A percentile compares a stretch with the other conserved stretches of the same genome.
Conservation (phyloP, 108 stramenopile species). For the Pseudonitzschia delicatissima region DNA sequence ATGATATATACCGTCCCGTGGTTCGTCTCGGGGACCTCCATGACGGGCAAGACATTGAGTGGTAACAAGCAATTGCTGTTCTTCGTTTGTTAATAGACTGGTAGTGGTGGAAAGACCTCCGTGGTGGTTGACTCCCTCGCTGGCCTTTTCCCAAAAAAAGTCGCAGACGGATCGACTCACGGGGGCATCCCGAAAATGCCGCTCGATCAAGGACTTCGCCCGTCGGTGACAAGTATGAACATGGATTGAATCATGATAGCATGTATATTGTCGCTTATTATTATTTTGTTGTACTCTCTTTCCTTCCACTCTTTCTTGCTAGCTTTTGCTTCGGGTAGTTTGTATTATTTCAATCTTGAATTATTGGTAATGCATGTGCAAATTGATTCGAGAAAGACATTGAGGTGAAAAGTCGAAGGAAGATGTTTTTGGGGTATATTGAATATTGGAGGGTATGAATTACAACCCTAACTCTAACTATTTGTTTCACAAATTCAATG, state of each 20-base stretch:
- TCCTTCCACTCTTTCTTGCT: too few relatives aligned
- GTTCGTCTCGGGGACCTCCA: slow-evolving; percentile 75
- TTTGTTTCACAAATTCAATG: too few relatives aligned
- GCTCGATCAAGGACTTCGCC: slow-evolving; percentile 91
- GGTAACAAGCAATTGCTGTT: slow-evolving; percentile 40
- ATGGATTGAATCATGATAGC: slow-evolving; percentile 85
- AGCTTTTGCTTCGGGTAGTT: too few relatives aligned
- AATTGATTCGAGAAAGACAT: too few relatives aligned
- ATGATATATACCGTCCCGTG: slow-evolving; percentile 60
- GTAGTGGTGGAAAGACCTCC: slow-evolving; percentile 71
- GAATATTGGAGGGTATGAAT: too few relatives aligned
- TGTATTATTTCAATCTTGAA: too few relatives aligned
- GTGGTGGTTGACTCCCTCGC: slow-evolving; percentile 72
- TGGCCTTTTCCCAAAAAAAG: slow-evolving; percentile 83
- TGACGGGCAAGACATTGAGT: slow-evolving; percentile 75
- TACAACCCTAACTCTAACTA: too few relatives aligned
- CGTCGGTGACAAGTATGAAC: slow-evolving; percentile 79
- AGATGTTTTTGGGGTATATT: too few relatives aligned
- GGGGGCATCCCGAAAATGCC: slow-evolving; percentile 81
- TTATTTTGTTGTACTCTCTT: too few relatives aligned
- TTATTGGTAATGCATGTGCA: too few relatives aligned
- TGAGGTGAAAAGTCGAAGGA: too few relatives aligned
- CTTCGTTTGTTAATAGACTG: slow-evolving; percentile 39
- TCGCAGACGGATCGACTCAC: slow-evolving; percentile 81
- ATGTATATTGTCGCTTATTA: slow-evolving; percentile 7